Evolutionary conservation across 2,329 filamentous ascomycete genomes (phyloP).

Genomic region (Trichoderma sp.): DNA sequence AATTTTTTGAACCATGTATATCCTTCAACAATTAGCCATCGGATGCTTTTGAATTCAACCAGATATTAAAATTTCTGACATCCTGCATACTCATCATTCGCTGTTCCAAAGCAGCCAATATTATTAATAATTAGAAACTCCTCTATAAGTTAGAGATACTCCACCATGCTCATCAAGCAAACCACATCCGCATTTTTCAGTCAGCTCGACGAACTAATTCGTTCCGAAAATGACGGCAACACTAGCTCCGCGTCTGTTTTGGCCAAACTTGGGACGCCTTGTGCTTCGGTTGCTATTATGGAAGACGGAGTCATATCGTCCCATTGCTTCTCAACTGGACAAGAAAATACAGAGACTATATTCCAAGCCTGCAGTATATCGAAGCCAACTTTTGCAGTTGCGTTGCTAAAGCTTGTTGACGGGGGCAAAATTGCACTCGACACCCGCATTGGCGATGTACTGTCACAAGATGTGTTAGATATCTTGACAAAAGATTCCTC

Average conservation of each 20-base stretch:
- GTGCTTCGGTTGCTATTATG: slow-evolving; percentile 23
- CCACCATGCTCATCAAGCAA: not conserved
- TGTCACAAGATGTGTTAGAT: slow-evolving; percentile 14
- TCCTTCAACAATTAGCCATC: not conserved
- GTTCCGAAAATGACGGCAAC: not conserved
- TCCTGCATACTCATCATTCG: not conserved
- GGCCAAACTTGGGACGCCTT: slow-evolving; percentile 20
- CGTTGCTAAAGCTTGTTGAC: slow-evolving; percentile 22
- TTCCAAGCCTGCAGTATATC: slow-evolving; percentile 27
- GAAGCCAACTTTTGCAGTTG: slow-evolving; percentile 23
- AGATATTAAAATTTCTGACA: not conserved
- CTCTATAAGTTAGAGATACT: not conserved
- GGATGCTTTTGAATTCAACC: not conserved
- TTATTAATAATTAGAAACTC: not conserved
- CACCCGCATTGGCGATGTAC: slow-evolving; percentile 14
- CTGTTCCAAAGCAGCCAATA: not conserved
- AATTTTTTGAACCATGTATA: not conserved
- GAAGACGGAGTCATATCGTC: slow-evolving; percentile 22
- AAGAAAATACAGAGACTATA: slow-evolving; percentile 20
- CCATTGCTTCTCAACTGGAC: slow-evolving; percentile 21
- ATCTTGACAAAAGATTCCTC: slow-evolving; percentile 14
- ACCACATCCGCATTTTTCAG: not conserved
- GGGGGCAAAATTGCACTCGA: slow-evolving; percentile 19
- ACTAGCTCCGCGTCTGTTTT: not conserved
- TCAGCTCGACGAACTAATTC: not conserved